Base-by-base conservation (phyloP, 106 monocot species). In the Dendrobium huoshanense region DNA sequence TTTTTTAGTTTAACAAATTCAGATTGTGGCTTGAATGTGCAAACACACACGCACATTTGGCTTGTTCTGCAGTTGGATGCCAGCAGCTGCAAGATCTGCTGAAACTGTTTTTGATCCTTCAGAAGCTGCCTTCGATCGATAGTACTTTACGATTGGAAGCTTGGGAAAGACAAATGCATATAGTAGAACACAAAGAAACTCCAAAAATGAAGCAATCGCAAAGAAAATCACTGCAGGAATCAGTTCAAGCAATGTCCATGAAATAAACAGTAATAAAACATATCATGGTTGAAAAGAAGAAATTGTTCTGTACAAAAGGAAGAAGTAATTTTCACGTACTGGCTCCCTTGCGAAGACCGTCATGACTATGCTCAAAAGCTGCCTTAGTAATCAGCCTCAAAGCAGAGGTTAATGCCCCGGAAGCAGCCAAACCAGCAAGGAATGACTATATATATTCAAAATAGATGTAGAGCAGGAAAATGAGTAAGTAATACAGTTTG, bases 261-360 rank as follows among this genome's bases (percentile, higher is more conserved):
- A 82, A 11, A 61, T 9, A 24, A 37, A 55, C 5, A 33, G 9
- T 68, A 20, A 8, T 68, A 68, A 68, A 61, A 68, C 8, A 68
- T 68, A 25, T 24, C 37, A 37, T 37, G 37, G 37, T 37, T 37
- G 37, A 2, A 37, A 37, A 58, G 0, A 72, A 25, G 29, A 55
- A 7, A 29, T 7, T 9, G 1, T 8, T 58, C n/a, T 56, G 9
- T 6, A 40, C 64, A 73, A 16, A 49, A 20, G 5, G 4, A 68
- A 67, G 55, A 7, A 18, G 48, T 61, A 40, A 40, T 59, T 6
- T 22, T 40, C 17, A 73, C 86, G 41, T 89, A 89, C 89, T 72
- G 54, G 89, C 87, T 81, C 89, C 89, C 58, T 87, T 87, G n/a
- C 89, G 89, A 78, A 90, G 89, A 68, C 89, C 89, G 77, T 82